Evolutionary conservation across 257 asterid genomes (phyloP).

Genomic region (Solanum bulbocastanum): DNA sequence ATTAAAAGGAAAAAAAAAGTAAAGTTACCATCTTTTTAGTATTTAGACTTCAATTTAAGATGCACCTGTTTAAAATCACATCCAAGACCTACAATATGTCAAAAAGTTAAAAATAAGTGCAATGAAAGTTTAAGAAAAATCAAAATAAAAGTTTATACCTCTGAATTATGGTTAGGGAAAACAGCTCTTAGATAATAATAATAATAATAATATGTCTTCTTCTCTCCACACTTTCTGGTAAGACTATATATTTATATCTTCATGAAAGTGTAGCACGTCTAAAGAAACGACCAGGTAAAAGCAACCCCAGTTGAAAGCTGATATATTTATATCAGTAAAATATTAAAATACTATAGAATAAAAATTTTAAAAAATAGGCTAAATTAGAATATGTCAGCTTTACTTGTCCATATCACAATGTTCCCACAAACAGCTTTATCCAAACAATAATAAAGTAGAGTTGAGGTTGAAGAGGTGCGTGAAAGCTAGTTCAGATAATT

Average conservation of each 20-base stretch:
- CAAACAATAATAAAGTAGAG: not conserved
- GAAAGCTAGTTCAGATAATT: not conserved
- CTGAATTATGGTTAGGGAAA: not conserved
- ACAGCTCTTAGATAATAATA: not conserved
- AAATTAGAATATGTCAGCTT: not conserved
- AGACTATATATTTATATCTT: not conserved
- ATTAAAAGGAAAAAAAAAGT: not conserved
- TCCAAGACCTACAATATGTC: not conserved
- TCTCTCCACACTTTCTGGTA: not conserved
- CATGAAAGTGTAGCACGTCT: not conserved
- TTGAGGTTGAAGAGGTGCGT: accelerated
- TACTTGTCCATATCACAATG: not conserved
- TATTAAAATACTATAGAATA: not conserved
- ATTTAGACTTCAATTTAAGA: not conserved
- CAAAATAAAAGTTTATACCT: not conserved
- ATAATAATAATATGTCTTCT: not conserved
- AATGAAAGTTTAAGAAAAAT: not conserved
- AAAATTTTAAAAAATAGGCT: not conserved
- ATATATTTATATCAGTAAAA: not conserved
- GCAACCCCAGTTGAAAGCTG: not conserved
- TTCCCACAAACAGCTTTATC: not conserved
- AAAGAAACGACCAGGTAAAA: not conserved
- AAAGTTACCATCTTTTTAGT: not conserved
- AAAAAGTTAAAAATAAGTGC: not conserved
- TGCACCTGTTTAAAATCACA: not conserved